A percentile compares a stretch with the other conserved stretches of the same genome.
These are phyloP conservation scores for Fraxinus velutina DNA, from an alignment of 305 asterid species.

Conservation along the genomic window DNA sequence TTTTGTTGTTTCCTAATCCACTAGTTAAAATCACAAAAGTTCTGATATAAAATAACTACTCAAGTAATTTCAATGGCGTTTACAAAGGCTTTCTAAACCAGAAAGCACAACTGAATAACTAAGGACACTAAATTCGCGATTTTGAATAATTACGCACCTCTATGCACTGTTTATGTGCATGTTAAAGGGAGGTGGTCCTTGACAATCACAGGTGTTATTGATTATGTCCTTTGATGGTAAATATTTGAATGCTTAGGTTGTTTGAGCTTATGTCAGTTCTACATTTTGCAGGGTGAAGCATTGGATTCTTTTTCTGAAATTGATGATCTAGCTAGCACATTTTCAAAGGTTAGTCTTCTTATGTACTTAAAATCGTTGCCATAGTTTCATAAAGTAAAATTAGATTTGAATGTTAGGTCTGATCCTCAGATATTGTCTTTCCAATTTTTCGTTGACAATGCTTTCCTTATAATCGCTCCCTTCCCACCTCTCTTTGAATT, in stretches of 20 bases:
- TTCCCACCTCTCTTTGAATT: neutral
- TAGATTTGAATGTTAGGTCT: neutral
- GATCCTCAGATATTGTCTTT: neutral
- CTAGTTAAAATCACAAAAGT: neutral
- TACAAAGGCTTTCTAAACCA: neutral
- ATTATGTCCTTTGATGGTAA: neutral
- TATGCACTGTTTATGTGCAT: neutral
- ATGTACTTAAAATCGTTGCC: neutral
- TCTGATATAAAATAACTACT: neutral
- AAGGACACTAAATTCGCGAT: neutral
- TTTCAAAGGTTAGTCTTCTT: conserved; percentile 61
- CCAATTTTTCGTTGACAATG: neutral
- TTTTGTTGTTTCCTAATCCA: neutral
- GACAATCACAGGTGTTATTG: neutral
- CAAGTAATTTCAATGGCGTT: neutral
- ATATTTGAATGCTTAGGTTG: neutral
- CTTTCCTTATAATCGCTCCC: neutral
- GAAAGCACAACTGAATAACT: neutral
- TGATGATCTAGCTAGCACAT: conserved; percentile 71
- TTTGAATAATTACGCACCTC: neutral
- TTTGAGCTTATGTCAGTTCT: neutral
- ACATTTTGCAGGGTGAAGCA: conserved; percentile 49
- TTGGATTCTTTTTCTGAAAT: conserved; percentile 62
- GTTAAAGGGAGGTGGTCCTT: neutral
- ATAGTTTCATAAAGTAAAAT: neutral